Evolutionary conservation across 75 land plant genomes (phyloP).

Genomic region (Chamaecyparis obtusa): DNA sequence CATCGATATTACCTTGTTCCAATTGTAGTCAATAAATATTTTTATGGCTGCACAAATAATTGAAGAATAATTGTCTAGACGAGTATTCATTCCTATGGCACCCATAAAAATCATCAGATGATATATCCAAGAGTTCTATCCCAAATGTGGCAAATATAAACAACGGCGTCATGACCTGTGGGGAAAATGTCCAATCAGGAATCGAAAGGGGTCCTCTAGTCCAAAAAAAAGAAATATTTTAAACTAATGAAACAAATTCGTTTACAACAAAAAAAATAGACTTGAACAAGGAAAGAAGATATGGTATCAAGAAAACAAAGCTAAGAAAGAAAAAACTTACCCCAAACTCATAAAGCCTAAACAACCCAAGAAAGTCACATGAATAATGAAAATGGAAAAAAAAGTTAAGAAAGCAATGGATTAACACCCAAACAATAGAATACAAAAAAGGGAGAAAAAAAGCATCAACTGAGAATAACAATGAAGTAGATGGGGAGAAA

Average conservation of each 20-base stretch:
- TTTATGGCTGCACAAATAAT: neutral
- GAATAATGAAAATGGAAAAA: neutral
- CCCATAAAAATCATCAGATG: neutral
- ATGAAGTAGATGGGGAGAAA: neutral
- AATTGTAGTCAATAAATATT: neutral
- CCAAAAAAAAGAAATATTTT: neutral
- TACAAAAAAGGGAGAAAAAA: neutral
- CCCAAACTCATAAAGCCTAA: no score
- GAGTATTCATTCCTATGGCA: neutral
- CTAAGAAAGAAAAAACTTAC: no score
- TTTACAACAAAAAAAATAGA: neutral
- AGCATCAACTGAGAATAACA: neutral
- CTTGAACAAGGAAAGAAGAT: no score
- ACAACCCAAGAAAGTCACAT: neutral
- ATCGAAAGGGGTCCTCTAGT: neutral
- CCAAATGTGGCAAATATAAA: neutral
- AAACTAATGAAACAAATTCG: no score
- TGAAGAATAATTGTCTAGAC: neutral
- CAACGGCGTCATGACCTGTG: neutral
- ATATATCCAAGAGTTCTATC: neutral
- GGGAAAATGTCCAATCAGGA: neutral
- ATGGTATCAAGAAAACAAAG: no score
- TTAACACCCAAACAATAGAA: neutral
- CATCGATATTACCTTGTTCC: neutral
- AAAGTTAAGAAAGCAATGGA: no score